Evolutionary conservation across 164 flowering plant genomes (phyloP).

Genomic region (Dillenia suffruticosa): DNA sequence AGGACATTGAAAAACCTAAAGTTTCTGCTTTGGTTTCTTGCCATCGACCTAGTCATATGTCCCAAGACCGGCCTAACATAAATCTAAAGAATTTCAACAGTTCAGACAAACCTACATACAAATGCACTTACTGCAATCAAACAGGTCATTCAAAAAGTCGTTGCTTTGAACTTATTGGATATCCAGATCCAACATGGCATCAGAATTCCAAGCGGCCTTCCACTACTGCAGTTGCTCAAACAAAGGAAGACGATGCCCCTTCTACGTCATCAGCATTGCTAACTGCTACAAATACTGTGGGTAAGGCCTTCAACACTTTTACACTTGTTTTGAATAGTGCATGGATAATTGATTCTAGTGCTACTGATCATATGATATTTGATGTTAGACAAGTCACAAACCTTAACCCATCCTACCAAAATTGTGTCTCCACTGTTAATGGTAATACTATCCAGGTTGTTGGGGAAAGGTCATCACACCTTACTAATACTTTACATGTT

Average conservation of each 20-base stretch:
- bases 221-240: neutral
- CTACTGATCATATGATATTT: slow-evolving; percentile 29
- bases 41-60: neutral
- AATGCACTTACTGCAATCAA: no score
- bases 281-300: neutral
- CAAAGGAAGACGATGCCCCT: no score
- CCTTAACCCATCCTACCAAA: slow-evolving; percentile 14
- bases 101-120: neutral
- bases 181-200: slow-evolving; percentile 4
- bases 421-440: slow-evolving; percentile 13
- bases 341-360: slow-evolving; percentile 30
- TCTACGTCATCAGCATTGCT: slow-evolving; percentile 1
- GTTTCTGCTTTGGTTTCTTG: slow-evolving; percentile 8
- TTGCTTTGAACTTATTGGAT: slow-evolving; percentile 1
- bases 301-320: slow-evolving; percentile 18
- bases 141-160: no score
- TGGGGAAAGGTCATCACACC: slow-evolving; percentile 17
- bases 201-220: neutral
- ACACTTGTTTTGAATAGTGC: slow-evolving; percentile 17
- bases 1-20: slow-evolving; percentile 2
- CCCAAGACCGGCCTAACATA: neutral
- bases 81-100: neutral
- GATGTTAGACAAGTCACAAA: slow-evolving; percentile 19
- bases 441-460: slow-evolving; percentile 6
- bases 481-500: slow-evolving; percentile 14